A percentile compares a stretch with the other conserved stretches of the same genome.
phyloP scores from a whole-genome alignment of 179 eudicot species.

The Pouteria campechiana region DNA sequence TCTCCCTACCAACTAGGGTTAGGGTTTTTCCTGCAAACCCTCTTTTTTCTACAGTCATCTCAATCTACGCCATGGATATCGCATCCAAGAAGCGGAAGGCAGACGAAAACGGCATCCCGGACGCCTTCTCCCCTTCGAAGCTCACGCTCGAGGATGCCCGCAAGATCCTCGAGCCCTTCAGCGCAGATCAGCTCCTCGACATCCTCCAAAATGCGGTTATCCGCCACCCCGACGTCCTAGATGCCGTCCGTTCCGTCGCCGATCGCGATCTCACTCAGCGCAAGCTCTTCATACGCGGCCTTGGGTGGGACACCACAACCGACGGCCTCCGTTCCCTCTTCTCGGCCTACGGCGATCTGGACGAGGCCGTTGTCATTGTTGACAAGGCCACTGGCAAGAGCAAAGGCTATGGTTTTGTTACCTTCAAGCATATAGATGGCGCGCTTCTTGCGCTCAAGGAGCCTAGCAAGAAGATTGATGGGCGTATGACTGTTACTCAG shows the following conservation, averaged over 20 bases:
- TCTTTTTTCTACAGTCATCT: too few species aligned
- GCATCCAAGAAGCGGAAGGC: constrained; percentile 45
- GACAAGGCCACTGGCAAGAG: constrained; percentile 37
- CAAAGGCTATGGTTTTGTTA: constrained; percentile 49
- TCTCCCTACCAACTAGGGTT: too few species aligned
- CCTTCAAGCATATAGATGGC: constrained; percentile 42
- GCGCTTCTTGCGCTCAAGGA: constrained; percentile 38
- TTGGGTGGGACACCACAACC: constrained; percentile 39
- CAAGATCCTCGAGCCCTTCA: constrained; percentile 27
- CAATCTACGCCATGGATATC: constrained; percentile 38
- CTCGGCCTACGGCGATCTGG: constrained; percentile 35
- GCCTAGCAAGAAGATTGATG: constrained; percentile 57
- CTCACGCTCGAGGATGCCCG: constrained; percentile 30
- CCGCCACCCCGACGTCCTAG: constrained; percentile 27
- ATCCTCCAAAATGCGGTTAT: constrained; percentile 31
- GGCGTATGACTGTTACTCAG: constrained; percentile 47
- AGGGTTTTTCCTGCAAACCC: too few species aligned
- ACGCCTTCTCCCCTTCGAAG: background rate
- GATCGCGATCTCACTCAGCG: constrained; percentile 32
- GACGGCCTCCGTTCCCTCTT: constrained; percentile 28
- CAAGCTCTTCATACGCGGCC: constrained; percentile 54
- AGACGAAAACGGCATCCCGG: constrained; percentile 35
- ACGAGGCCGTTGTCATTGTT: constrained; percentile 35
- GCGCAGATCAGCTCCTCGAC: constrained; percentile 30
- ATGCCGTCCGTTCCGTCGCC: constrained; percentile 31